Base-by-base conservation (phyloP, 2,329 filamentous ascomycete genomes). In the Geosmithia flava region DNA sequence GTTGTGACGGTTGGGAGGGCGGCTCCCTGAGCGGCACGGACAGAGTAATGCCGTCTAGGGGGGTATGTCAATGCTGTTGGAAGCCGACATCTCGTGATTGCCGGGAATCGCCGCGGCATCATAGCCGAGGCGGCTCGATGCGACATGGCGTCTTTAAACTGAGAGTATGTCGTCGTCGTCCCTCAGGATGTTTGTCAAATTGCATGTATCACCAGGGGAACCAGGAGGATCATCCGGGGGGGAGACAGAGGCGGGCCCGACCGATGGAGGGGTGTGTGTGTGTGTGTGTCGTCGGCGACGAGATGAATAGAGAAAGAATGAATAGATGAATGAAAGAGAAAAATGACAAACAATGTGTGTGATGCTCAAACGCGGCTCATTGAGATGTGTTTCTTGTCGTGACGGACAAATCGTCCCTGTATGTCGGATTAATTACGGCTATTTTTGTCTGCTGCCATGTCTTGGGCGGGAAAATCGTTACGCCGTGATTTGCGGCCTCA, bases 1-100 rank as follows among this genome's bases (percentile, higher is more conserved):
- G 74, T 71, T 47, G 56, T 64, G 51, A 72, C 64, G 50, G 63
- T 55, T 43, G 54, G 20, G 6, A n/a, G n/a, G n/a, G 33, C 4
- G 13, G 37, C 6, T 7, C 59, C 52, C 44, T 53, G 53, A 47
- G 53, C 54, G 2, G 63, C 53, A 40, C 56, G 60, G 17, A 60
- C 63, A n/a, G 66, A 66, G 53, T 67, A 66, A 20, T 42, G 37
- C 47, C 64, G 46, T 6, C 11, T 16, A 5, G 33, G 15, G 11
- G 13, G 33, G 10, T 20, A n/a, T 17, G 47, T 59, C 37, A 23
- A 33, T 19, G 27, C 7, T 44, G 16, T 20, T 16, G 37, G 16
- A 23, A 33, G 27, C 16, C 19, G 27, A 19, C 10, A 33, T 45
- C 30, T 5, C 19, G 10, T 37, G 6, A 16, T 37, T 37, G 33